A percentile compares a stretch with the other conserved stretches of the same genome.
These are phyloP conservation scores for Papiliotrema nemorosa DNA, from an alignment of 1,284 basidiomycete species.

Conservation along the genomic window DNA sequence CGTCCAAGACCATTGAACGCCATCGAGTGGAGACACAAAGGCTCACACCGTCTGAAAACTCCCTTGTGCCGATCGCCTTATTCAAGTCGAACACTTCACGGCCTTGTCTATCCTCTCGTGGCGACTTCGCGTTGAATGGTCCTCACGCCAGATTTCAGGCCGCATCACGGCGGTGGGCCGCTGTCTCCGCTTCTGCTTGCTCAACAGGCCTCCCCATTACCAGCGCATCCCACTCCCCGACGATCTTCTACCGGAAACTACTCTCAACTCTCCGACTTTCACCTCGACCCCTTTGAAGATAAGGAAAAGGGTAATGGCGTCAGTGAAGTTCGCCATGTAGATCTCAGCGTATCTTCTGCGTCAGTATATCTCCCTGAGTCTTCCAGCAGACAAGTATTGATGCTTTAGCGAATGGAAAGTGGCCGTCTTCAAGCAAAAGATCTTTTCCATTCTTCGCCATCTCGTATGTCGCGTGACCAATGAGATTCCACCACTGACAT, in stretches of 20 bases:
- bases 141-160: neutral
- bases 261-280: slow-evolving; percentile 45
- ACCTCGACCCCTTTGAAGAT: slow-evolving; percentile 29
- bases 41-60: too few species aligned
- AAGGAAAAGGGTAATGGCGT: slow-evolving; percentile 46
- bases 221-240: slow-evolving; percentile 1
- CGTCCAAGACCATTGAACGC: too few species aligned
- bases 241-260: slow-evolving; percentile 36
- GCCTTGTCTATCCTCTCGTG: too few species aligned
- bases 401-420: slow-evolving; percentile 42
- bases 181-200: neutral
- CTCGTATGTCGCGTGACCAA: slow-evolving; percentile 34
- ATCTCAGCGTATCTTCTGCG: slow-evolving; percentile 65
- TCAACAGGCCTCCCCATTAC: slow-evolving; percentile 2
- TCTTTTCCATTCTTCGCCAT: slow-evolving; percentile 36
- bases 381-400: neutral
- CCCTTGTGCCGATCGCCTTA: too few species aligned
- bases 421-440: slow-evolving; percentile 48
- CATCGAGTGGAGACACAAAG: too few species aligned
- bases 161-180: too few species aligned
- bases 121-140: neutral
- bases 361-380: slow-evolving; percentile 51
- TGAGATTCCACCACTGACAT: too few species aligned
- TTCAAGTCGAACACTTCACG: too few species aligned
- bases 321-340: slow-evolving; percentile 64